Conservation (phyloP, 805 yeast genomes). For the Pichia paraexigua region DNA sequence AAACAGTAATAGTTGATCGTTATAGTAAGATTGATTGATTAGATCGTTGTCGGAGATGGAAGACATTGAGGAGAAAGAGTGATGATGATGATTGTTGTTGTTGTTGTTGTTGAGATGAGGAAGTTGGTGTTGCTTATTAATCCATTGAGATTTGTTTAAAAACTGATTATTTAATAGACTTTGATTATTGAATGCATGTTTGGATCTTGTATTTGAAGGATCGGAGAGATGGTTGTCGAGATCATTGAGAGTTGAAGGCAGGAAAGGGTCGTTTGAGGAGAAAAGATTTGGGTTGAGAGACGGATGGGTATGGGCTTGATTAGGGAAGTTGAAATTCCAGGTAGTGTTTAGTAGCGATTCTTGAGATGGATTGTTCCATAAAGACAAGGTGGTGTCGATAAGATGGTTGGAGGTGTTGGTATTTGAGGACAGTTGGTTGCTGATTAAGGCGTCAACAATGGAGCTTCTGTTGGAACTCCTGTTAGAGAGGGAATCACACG, state of each 20-base stretch:
- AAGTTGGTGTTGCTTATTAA: not conserved
- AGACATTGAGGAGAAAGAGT: not conserved
- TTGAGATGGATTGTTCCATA: slow-evolving; percentile 10
- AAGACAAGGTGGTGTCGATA: slow-evolving; percentile 1
- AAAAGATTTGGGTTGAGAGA: slow-evolving; percentile 20
- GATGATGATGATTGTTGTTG: too few species aligned
- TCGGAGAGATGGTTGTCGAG: not conserved
- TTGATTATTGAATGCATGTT: not conserved
- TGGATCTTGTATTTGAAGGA: not conserved
- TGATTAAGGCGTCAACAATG: not conserved
- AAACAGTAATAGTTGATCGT: not conserved
- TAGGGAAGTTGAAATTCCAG: not conserved
- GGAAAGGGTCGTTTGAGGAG: slow-evolving; percentile 7
- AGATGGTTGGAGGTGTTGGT: not conserved
- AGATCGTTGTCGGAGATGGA: slow-evolving; percentile 1
- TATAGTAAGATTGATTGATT: not conserved
- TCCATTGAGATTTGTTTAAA: not conserved
- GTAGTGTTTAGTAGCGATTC: not conserved
- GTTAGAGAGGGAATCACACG: not conserved
- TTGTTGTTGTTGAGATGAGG: not conserved
- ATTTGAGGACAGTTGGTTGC: not conserved
- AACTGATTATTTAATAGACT: slow-evolving; percentile 6
- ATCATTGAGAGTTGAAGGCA: slow-evolving; percentile 2
- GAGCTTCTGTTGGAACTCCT: not conserved
- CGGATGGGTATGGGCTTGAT: too few species aligned